These are phyloP conservation scores for Eucalyptus sideroxylon DNA, from an alignment of 345 rosid species.

Conservation along the genomic window DNA sequence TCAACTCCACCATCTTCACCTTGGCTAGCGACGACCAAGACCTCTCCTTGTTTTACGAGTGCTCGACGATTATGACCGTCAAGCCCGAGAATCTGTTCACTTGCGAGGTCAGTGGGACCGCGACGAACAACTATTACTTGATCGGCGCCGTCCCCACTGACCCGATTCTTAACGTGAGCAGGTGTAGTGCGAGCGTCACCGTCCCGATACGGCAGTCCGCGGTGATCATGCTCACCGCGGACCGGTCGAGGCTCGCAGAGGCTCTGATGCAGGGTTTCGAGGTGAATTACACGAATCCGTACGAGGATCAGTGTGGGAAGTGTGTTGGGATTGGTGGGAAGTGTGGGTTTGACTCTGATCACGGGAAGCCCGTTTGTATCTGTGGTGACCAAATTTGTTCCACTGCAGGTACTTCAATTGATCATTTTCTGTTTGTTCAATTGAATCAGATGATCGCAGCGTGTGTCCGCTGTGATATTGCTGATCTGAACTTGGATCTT, in stretches of 20 bases:
- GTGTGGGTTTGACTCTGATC: conserved; percentile 21
- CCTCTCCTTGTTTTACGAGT: conserved; percentile 9
- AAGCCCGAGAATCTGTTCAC: neutral
- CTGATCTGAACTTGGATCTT: neutral
- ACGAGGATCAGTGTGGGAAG: neutral
- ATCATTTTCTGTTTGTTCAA: neutral
- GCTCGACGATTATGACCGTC: neutral
- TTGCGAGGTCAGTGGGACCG: neutral
- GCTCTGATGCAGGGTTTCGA: conserved; percentile 23
- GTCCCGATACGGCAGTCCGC: neutral
- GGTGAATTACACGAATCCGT: conserved; percentile 5
- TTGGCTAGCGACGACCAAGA: neutral
- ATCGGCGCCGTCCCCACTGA: conserved; percentile 4
- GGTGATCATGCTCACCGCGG: neutral
- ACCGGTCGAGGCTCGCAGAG: conserved; percentile 4
- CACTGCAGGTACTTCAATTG: neutral
- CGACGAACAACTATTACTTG: neutral
- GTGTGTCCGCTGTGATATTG: neutral
- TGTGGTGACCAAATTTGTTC: conserved; percentile 15
- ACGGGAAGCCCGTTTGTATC: conserved; percentile 8
- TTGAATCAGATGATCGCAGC: neutral
- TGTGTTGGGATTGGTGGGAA: conserved; percentile 6
- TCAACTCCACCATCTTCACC: conserved; percentile 1
- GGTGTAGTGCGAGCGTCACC: neutral
- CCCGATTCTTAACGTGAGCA: neutral